Conservation (phyloP, 805 yeast species). For the Zygoascus ofunaensis region DNA sequence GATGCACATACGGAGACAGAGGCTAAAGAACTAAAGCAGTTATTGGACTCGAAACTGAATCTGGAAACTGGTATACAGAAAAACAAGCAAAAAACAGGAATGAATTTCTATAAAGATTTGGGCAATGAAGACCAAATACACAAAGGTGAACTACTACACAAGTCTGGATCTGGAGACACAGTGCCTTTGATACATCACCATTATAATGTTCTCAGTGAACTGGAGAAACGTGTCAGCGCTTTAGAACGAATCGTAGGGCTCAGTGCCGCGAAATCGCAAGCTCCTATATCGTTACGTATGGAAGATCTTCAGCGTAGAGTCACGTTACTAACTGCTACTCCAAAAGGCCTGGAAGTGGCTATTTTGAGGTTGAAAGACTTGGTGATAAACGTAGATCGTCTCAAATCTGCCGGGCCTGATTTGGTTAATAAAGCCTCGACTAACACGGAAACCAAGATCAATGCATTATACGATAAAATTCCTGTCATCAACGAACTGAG, state of each 20-base stretch:
- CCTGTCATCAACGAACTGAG: constrained; percentile 5
- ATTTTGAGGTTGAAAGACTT: constrained; percentile 11
- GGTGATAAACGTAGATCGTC: constrained; percentile 1
- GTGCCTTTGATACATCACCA: not conserved
- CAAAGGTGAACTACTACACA: too few relatives aligned
- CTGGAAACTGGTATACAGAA: constrained; percentile 17
- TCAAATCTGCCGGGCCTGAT: not conserved
- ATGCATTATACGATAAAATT: constrained; percentile 10
- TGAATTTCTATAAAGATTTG: constrained; percentile 4
- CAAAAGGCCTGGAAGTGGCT: constrained; percentile 5
- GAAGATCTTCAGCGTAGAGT: constrained; percentile 9
- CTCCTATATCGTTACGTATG: constrained; percentile 7
- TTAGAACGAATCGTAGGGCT: constrained; percentile 16
- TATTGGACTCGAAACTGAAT: constrained; percentile 11
- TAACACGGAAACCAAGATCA: constrained; percentile 7
- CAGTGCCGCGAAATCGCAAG: not conserved
- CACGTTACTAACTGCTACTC: constrained; percentile 11
- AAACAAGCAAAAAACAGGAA: constrained; percentile 4
- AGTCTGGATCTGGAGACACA: too few relatives aligned
- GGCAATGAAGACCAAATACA: constrained; percentile 4
- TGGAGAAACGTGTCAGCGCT: constrained; percentile 23
- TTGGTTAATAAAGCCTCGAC: not conserved
- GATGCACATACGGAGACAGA: not conserved
- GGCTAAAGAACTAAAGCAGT: not conserved
- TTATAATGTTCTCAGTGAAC: constrained; percentile 10